Percentiles rank a stretch among this genome's conserved stretches.
phyloP scores from a whole-genome alignment of 2,329 filamentous ascomycete species.

The Fusarium sp. region DNA sequence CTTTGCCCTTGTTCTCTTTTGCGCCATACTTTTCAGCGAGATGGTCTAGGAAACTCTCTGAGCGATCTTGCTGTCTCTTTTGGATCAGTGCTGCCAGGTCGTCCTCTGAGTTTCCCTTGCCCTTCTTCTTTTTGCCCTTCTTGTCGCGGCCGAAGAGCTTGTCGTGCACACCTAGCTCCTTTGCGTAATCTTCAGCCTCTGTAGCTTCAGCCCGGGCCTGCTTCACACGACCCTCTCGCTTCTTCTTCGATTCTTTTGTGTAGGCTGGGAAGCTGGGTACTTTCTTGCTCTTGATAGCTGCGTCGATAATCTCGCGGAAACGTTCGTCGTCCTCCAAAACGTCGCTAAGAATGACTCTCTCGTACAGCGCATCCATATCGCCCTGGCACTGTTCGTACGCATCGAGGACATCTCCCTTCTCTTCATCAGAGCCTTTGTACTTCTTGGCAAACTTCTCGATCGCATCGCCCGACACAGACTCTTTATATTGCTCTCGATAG shows the following conservation, averaged over 20 bases:
- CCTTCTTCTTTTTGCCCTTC: conserved; percentile 53
- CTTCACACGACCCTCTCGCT: conserved; percentile 65
- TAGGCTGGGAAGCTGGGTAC: conserved; percentile 75
- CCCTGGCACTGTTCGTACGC: conserved; percentile 80
- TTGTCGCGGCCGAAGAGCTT: conserved; percentile 68
- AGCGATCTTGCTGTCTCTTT: conserved; percentile 70
- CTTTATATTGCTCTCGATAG: conserved; percentile 83
- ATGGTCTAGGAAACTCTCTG: conserved; percentile 70
- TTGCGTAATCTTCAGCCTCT: conserved; percentile 78
- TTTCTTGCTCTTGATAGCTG: conserved; percentile 75
- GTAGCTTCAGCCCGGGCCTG: conserved; percentile 71
- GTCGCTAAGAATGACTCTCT: conserved; percentile 85
- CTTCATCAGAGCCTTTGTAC: conserved; percentile 89
- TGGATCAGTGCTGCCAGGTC: conserved; percentile 78
- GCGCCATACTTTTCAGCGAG: conserved; percentile 79
- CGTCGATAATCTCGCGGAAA: conserved; percentile 81
- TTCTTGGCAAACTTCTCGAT: conserved; percentile 78
- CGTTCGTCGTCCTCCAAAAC: conserved; percentile 84
- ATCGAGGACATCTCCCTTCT: conserved; percentile 77
- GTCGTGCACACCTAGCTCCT: conserved; percentile 77
- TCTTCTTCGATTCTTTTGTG: conserved; percentile 74
- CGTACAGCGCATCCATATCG: conserved; percentile 79
- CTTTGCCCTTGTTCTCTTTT: conserved; percentile 49
- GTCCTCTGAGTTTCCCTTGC: conserved; percentile 56
- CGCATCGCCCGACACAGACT: conserved; percentile 75